Evolutionary conservation across 495 filamentous ascomycete genomes (phyloP).

Genomic region (Parathielavia hyrcaniae): DNA sequence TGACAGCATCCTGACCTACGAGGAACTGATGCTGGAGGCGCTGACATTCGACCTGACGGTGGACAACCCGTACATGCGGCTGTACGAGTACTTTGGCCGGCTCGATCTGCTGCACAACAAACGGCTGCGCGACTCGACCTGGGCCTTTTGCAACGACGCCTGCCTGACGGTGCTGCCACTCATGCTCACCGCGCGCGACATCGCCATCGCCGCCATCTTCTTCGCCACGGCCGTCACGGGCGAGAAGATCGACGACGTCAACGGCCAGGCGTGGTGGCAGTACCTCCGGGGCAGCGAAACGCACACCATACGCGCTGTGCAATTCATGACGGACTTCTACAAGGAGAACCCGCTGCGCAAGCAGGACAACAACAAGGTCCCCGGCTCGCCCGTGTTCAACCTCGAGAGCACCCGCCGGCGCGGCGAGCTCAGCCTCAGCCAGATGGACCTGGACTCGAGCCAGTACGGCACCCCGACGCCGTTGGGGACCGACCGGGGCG

Average conservation of each 20-base stretch:
- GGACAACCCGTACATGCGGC: constrained; percentile 72
- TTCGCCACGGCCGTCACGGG: constrained; percentile 66
- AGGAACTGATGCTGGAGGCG: constrained; percentile 84
- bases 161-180: constrained; percentile 78
- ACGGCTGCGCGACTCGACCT: constrained; percentile 70
- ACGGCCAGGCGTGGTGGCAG: constrained; percentile 84
- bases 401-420: constrained; percentile 44
- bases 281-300: constrained; percentile 55
- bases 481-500: constrained; percentile 24
- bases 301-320: constrained; percentile 59
- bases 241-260: constrained; percentile 66
- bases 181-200: constrained; percentile 67
- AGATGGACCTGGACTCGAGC: constrained; percentile 24
- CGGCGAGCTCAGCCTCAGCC: constrained; percentile 35
- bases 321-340: constrained; percentile 68
- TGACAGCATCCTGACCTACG: constrained; percentile 81
- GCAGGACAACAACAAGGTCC: constrained; percentile 33
- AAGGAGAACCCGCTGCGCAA: constrained; percentile 56
- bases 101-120: constrained; percentile 67
- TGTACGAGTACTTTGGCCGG: constrained; percentile 68
- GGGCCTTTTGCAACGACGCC: constrained; percentile 89
- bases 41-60: constrained; percentile 92
- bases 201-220: constrained; percentile 82
- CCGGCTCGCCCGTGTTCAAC: constrained; percentile 40
- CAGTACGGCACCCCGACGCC: constrained; percentile 22